phyloP scores from a whole-genome alignment of 2,329 filamentous ascomycete species.

The Colletotrichum cuscutae region DNA sequence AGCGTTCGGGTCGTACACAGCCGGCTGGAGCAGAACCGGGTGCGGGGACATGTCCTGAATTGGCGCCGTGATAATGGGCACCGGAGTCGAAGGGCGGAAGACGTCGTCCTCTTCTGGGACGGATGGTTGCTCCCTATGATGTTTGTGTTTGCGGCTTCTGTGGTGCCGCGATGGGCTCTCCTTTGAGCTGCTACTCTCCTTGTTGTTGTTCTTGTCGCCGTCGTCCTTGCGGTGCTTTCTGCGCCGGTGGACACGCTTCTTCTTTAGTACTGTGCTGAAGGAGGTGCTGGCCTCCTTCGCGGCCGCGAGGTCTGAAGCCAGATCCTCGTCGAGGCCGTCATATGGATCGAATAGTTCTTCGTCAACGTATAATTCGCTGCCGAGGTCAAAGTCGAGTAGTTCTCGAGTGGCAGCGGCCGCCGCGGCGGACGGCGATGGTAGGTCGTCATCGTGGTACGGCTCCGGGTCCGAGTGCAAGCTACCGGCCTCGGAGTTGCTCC shows the following conservation, averaged over 20 bases:
- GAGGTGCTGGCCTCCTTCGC: constrained; percentile 46
- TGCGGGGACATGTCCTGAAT: constrained; percentile 60
- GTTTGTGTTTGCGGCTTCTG: constrained; percentile 32
- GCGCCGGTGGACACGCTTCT: constrained; percentile 52
- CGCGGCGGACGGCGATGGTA: constrained; percentile 62
- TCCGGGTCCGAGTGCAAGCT: constrained; percentile 38
- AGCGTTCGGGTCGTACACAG: constrained; percentile 62
- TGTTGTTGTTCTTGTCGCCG: constrained; percentile 39
- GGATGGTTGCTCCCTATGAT: constrained; percentile 35
- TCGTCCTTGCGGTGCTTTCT: constrained; percentile 48
- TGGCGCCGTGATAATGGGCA: constrained; percentile 59
- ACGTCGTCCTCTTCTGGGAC: constrained; percentile 35
- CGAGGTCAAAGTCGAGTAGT: constrained; percentile 53
- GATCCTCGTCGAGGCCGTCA: constrained; percentile 44
- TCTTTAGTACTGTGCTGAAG: constrained; percentile 60
- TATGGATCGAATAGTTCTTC: constrained; percentile 43
- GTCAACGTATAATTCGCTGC: constrained; percentile 36
- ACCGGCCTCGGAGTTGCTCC: constrained; percentile 45
- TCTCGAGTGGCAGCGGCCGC: constrained; percentile 64
- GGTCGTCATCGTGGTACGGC: constrained; percentile 41
- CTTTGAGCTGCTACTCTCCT: constrained; percentile 8
- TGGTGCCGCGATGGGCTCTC: constrained; percentile 15
- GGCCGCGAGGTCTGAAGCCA: constrained; percentile 47
- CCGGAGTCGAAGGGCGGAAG: constrained; percentile 41
- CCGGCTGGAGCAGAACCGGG: constrained; percentile 65